These are phyloP conservation scores for Inga laurina DNA, from an alignment of 306 rosid genomes.

Conservation along the genomic window DNA sequence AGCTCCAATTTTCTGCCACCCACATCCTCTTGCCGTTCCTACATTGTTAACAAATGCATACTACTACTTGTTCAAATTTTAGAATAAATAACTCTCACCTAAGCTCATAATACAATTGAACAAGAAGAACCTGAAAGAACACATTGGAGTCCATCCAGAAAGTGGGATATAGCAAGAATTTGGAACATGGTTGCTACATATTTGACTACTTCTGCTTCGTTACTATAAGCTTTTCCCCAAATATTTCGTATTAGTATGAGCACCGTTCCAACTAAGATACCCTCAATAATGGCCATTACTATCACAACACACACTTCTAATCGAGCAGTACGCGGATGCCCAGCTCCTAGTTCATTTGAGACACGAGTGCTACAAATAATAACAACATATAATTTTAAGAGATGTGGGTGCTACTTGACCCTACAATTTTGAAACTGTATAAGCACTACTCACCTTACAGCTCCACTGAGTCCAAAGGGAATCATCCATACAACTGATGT, in stretches of 20 bases:
- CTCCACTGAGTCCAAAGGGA: conserved; percentile 77
- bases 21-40: conserved; percentile 88
- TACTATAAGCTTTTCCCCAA: conserved; percentile 76
- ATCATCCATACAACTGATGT: conserved; percentile 65
- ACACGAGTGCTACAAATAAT: conserved; percentile 59
- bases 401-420: background rate
- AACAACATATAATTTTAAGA: background rate
- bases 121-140: conserved; percentile 62
- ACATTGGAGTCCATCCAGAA: conserved; percentile 70
- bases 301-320: conserved; percentile 59
- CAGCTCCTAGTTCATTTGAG: conserved; percentile 83
- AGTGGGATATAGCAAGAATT: conserved; percentile 59
- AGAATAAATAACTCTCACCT: background rate
- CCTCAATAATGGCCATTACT: conserved; percentile 55
- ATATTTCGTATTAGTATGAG: conserved; percentile 57
- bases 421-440: background rate
- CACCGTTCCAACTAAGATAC: conserved; percentile 43
- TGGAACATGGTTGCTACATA: conserved; percentile 68
- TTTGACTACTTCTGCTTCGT: conserved; percentile 56
- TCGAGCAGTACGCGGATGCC: conserved; percentile 48
- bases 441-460: conserved; percentile 58
- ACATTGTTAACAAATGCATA: conserved; percentile 15
- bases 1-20: conserved; percentile 85
- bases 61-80: background rate
- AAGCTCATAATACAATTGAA: background rate